A percentile compares a stretch with the other conserved stretches of the same genome.
These are phyloP conservation scores for Macrolepiota dolichaula DNA, from an alignment of 768 basidiomycete species.

Conservation along the genomic window DNA sequence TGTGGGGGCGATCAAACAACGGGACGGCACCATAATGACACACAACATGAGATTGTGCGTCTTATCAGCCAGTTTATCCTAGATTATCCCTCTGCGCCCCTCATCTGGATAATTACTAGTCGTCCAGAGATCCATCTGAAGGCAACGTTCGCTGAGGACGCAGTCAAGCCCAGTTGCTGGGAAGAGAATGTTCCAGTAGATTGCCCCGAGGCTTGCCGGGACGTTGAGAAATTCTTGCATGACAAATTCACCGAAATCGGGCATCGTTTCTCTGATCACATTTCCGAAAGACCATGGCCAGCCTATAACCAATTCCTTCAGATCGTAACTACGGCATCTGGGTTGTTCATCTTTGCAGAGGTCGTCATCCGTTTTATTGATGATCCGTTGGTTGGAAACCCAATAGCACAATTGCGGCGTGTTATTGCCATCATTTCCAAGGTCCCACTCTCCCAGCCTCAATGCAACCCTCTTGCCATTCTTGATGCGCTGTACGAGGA, in stretches of 20 bases:
- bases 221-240: conserved; percentile 14
- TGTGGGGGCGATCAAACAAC: conserved; percentile 9
- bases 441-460: background rate
- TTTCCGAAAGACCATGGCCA: conserved; percentile 16
- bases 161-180: background rate
- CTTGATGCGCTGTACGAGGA: conserved; percentile 8
- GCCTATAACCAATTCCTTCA: conserved; percentile 2
- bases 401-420: conserved; percentile 1
- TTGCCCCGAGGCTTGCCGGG: conserved; percentile 11
- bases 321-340: conserved; percentile 19
- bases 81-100: background rate
- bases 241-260: conserved; percentile 12
- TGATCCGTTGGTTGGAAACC: background rate
- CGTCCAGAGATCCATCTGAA: conserved; percentile 23
- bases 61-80: conserved; percentile 8
- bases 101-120: too few relatives aligned
- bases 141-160: conserved; percentile 2
- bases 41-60: conserved; percentile 15
- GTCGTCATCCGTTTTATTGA: conserved; percentile 21
- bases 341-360: conserved; percentile 24
- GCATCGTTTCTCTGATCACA: background rate
- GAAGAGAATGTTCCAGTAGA: conserved; percentile 9
- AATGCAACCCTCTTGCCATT: background rate
- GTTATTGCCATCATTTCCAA: background rate
- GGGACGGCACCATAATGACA: background rate